Evolutionary conservation across 202 grass and related monocot species (phyloP).

Genomic region (Brachypodium distachyon): DNA sequence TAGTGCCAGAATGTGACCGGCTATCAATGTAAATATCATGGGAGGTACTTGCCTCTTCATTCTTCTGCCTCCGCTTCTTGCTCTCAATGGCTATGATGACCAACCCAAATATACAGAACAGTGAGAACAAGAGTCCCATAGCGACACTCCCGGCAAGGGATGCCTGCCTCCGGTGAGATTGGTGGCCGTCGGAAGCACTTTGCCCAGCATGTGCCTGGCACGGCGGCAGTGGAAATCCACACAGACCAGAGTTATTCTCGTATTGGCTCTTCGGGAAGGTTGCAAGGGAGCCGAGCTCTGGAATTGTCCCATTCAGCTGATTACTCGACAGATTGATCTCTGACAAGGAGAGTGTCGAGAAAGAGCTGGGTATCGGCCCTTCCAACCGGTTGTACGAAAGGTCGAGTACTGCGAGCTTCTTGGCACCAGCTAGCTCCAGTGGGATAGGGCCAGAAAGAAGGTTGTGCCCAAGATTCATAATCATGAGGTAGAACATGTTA

Average conservation of each 20-base stretch:
- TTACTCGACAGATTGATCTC: slow-evolving; percentile 94
- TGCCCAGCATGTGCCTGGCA: slow-evolving; percentile 16
- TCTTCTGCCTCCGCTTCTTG: slow-evolving; percentile 52
- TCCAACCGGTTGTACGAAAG: slow-evolving; percentile 78
- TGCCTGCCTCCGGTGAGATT: slow-evolving; percentile 41
- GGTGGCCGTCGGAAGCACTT: slow-evolving; percentile 11
- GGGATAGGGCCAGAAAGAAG: slow-evolving; percentile 67
- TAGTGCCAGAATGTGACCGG: slow-evolving; percentile 57
- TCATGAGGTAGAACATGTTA: slow-evolving; percentile 88
- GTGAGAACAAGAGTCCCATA: slow-evolving; percentile 59
- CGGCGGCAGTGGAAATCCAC: slow-evolving; percentile 51
- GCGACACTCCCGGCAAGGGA: slow-evolving; percentile 66
- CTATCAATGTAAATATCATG: slow-evolving; percentile 78
- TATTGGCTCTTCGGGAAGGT: slow-evolving; percentile 65
- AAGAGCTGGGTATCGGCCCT: slow-evolving; percentile 70
- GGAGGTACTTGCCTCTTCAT: slow-evolving; percentile 41
- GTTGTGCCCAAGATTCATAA: slow-evolving; percentile 92
- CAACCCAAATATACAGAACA: slow-evolving; percentile 81
- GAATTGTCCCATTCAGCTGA: slow-evolving; percentile 83
- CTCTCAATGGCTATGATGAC: slow-evolving; percentile 62
- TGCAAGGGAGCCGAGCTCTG: slow-evolving; percentile 71
- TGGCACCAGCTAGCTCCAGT: slow-evolving; percentile 37
- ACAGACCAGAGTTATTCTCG: slow-evolving; percentile 85
- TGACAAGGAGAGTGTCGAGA: slow-evolving; percentile 65
- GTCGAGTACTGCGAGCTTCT: slow-evolving; percentile 69